Evolutionary conservation across 257 asterid genomes (phyloP), one percentile per base, ranked within the genome.

Genomic region (Solanum dulcamara): DNA sequence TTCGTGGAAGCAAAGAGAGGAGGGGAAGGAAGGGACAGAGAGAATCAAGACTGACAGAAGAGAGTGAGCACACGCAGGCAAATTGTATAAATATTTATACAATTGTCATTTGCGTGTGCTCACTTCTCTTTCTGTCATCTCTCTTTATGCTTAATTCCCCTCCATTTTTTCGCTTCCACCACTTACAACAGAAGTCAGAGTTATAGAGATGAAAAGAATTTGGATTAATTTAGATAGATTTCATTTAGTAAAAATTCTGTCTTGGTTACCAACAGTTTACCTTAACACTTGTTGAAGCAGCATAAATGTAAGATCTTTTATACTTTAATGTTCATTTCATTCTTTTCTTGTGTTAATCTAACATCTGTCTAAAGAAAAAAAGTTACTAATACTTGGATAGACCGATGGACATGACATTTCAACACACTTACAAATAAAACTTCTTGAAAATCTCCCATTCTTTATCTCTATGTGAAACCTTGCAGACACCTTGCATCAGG

Each of bases 31-130:
- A 48, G 33, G 3, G 26, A 42, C 81, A 64, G 5, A 40, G 89
- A 84, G 85, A 88, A 86, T 55, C 72, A 66, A 12, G 74, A 26
- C 87, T 91, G 93, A 91, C 93, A 89, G 93, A 91, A 88, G 91
- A 91, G 93, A 91, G 93, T 89, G 93, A 89, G 93, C 93, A 91
- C 86, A 88, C 87, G 91, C 89, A 86, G 90, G 83, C 90, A 0
- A 87, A 88, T 87, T 87, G 92, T 91, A 88, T 87, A 88, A 9
- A 86, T 8, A 24, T 46, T 55, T 83, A 86, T 90, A 81, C 85
- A 33, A 71, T 88, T 80, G 87, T 74, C 10, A n/a, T 72, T 80
- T 88, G 46, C 90, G 87, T 88, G 90, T 91, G 93, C 92, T 91
- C 93, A 87, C 87, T 84, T 82, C 90, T 91, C 93, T 83, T 66